A percentile compares a stretch with the other conserved stretches of the same genome.
Conservation (phyloP, 257 asterid genomes). For the Jasminum sambac region DNA sequence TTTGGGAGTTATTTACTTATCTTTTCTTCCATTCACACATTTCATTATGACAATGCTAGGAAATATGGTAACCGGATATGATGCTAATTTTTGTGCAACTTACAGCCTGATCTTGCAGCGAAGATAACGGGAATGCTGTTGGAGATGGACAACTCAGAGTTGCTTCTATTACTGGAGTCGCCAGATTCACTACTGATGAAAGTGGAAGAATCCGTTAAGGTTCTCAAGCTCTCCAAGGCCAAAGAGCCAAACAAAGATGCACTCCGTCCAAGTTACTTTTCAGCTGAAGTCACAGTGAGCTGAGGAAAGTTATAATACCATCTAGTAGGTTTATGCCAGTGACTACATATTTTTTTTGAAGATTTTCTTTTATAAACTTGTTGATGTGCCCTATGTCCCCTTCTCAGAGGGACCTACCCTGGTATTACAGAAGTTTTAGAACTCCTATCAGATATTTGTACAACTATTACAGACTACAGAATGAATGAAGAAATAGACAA, state of each 20-base stretch:
- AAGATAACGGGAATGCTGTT: slow-evolving; percentile 92
- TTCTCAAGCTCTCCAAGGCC: slow-evolving; percentile 55
- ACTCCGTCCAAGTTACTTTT: slow-evolving; percentile 43
- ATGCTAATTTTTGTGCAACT: background rate
- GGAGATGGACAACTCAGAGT: slow-evolving; percentile 88
- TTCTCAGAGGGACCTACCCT: background rate
- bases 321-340: background rate
- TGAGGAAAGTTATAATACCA: slow-evolving; percentile 22
- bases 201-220: slow-evolving; percentile 76
- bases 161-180: slow-evolving; percentile 65
- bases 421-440: background rate
- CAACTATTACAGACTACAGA: too few relatives aligned
- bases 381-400: background rate
- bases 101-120: slow-evolving; percentile 70
- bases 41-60: too few relatives aligned
- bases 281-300: slow-evolving; percentile 59
- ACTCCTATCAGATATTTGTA: background rate
- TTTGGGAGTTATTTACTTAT: background rate
- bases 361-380: background rate
- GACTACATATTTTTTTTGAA: background rate
- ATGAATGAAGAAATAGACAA: too few relatives aligned
- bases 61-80: background rate
- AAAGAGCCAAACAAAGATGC: slow-evolving; percentile 50
- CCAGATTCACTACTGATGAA: slow-evolving; percentile 61
- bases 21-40: too few relatives aligned